phyloP scores from a whole-genome alignment of 2,329 filamentous ascomycete species.

The Colletotrichum nymphaeae region DNA sequence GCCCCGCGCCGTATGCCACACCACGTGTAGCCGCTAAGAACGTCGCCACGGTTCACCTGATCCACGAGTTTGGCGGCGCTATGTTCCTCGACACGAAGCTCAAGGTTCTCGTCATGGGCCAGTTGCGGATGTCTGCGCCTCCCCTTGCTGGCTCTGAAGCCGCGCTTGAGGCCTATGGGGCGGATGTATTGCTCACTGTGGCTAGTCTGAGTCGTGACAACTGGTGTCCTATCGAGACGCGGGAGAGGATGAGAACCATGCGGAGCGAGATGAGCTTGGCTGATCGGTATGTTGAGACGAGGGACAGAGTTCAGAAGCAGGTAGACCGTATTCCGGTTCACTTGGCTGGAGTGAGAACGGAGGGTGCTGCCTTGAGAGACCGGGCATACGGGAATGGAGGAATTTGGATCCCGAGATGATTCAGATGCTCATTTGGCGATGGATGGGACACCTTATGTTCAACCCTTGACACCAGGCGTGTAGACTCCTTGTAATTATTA shows the following conservation, averaged over 20 bases:
- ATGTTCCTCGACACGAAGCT: conserved; percentile 57
- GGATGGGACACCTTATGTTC: too few relatives aligned
- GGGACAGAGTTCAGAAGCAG: conserved; percentile 62
- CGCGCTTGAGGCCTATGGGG: conserved; percentile 44
- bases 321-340: conserved; percentile 71
- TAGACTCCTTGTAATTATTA: too few relatives aligned
- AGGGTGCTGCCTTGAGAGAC: conserved; percentile 59
- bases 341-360: conserved; percentile 66
- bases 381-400: conserved; percentile 60
- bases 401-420: conserved; percentile 56
- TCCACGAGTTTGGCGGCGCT: conserved; percentile 59
- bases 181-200: conserved; percentile 56
- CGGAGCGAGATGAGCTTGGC: conserved; percentile 55
- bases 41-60: conserved; percentile 63
- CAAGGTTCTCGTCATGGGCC: conserved; percentile 70
- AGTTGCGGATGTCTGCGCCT: conserved; percentile 54
- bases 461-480: too few relatives aligned
- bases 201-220: conserved; percentile 58
- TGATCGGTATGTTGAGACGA: conserved; percentile 60
- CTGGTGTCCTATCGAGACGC: conserved; percentile 56
- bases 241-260: conserved; percentile 49
- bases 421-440: background rate
- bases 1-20: conserved; percentile 58
- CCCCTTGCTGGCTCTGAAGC: conserved; percentile 36
- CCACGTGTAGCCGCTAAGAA: conserved; percentile 61